These are phyloP conservation scores for Cladosporium sp. DNA, from an alignment of 2,329 filamentous ascomycete species.

Conservation along the genomic window DNA sequence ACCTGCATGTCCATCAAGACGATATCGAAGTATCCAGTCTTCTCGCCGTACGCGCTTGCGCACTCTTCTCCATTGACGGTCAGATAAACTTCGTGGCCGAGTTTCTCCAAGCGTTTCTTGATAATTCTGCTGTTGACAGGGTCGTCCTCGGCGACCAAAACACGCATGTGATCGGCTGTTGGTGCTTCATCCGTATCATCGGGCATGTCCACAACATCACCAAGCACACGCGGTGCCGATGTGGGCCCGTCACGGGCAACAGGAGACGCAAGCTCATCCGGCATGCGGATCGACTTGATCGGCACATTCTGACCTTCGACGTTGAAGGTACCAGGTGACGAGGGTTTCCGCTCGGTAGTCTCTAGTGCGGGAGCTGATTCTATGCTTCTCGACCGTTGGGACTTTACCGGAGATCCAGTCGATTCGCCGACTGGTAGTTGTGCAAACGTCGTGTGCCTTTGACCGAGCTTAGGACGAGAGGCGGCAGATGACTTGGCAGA, in stretches of 20 bases:
- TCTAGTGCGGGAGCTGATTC: slow-evolving; percentile 21
- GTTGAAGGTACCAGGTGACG: slow-evolving; percentile 35
- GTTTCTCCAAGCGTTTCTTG: slow-evolving; percentile 72
- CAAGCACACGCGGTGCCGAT: background rate
- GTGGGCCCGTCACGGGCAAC: background rate
- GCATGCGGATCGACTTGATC: slow-evolving; percentile 44
- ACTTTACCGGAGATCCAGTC: slow-evolving; percentile 12
- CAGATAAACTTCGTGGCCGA: slow-evolving; percentile 66
- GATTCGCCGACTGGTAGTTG: background rate
- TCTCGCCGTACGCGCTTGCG: slow-evolving; percentile 63
- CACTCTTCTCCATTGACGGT: slow-evolving; percentile 85
- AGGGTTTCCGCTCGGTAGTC: slow-evolving; percentile 41
- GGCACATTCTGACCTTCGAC: slow-evolving; percentile 39
- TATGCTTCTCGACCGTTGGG: slow-evolving; percentile 19
- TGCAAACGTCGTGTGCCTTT: slow-evolving; percentile 23
- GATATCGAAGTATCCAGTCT: slow-evolving; percentile 63
- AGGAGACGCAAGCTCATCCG: slow-evolving; percentile 34
- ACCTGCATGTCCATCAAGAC: slow-evolving; percentile 93
- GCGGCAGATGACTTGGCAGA: background rate
- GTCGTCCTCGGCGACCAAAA: slow-evolving; percentile 83
- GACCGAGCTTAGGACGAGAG: slow-evolving; percentile 22
- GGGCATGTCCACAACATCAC: background rate
- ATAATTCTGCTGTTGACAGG: slow-evolving; percentile 81
- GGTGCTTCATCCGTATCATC: slow-evolving; percentile 13
- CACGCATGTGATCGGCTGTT: slow-evolving; percentile 49